Evolutionary conservation across 2,329 filamentous ascomycete species (phyloP).

Genomic region (Trichothecium sympodiale): DNA sequence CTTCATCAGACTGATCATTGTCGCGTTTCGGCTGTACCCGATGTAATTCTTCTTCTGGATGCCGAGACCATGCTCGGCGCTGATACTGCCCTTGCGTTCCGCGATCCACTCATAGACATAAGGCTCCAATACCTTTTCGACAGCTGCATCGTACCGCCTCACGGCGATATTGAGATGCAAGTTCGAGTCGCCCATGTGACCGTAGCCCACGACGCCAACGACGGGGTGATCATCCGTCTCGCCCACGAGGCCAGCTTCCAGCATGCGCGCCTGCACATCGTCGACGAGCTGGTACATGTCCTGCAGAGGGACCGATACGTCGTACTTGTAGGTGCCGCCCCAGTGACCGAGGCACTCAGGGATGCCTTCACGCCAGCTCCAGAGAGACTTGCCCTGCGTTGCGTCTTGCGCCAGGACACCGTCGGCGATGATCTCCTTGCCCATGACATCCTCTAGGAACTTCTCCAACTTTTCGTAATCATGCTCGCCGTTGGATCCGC

Average conservation of each 20-base stretch:
- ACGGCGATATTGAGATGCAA: constrained; percentile 86
- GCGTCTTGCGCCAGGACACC: constrained; percentile 90
- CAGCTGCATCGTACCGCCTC: constrained; percentile 70
- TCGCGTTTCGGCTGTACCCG: constrained; percentile 81
- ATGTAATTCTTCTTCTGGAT: constrained; percentile 94
- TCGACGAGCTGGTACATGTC: constrained; percentile 86
- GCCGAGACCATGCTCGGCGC: constrained; percentile 89
- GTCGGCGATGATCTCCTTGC: constrained; percentile 73
- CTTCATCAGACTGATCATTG: constrained; percentile 84
- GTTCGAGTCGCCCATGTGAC: constrained; percentile 97
- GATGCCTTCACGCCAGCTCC: constrained; percentile 89
- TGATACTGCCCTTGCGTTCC: constrained; percentile 82
- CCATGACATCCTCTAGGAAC: constrained; percentile 89
- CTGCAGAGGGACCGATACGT: constrained; percentile 81
- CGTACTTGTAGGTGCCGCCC: constrained; percentile 97
- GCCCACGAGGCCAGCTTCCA: constrained; percentile 64
- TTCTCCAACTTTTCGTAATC: constrained; percentile 82
- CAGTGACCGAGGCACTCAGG: constrained; percentile 81
- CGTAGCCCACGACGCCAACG: constrained; percentile 86
- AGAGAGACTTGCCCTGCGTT: constrained; percentile 75
- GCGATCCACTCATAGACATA: constrained; percentile 97
- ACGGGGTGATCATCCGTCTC: constrained; percentile 68
- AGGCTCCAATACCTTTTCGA: constrained; percentile 82
- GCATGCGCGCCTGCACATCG: constrained; percentile 65
- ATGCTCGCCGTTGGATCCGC: constrained; percentile 86